Base-by-base conservation (phyloP, 2,329 filamentous ascomycete species). In the Sclerotinia nivalis region DNA sequence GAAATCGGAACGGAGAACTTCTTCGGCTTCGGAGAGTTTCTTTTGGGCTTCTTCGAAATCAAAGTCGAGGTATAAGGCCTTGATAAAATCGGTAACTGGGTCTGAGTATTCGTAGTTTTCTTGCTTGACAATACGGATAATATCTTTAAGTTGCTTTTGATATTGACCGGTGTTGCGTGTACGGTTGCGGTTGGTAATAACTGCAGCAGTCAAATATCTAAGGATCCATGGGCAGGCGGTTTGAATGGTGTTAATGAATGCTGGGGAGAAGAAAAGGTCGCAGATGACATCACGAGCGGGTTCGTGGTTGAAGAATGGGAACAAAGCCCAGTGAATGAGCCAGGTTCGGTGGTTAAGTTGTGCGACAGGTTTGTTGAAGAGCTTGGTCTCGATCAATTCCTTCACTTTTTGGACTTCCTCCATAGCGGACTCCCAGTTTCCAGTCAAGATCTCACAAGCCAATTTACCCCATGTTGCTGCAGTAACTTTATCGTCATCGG, bases 201-300 rank as follows among this genome's bases (percentile, higher is more conserved):
- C 95, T 75, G 95, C 92, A 64, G 93, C 94, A 71, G 93, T 90
- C 71, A 99, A 87, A 83, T 99, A 99, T 76, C 96, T 91, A 77
- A 99, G 87, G 74, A 97, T 89, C 96, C 96, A 99, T 9, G 96
- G 95, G 86, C 93, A 97, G 77, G 90, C 91, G 71, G 96, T 97
- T 87, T 99, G 96, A 81, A 99, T 97, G 77, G 95, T 98, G 88
- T 98, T 99, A 89, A 99, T 99, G 87, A 93, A 99, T 77, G 93
- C 88, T 74, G 94, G 92, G 74, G 92, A 96, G 88, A 99, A 98
- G 87, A 97, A 96, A 80, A 98, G 89, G 77, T 99, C 96, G 79
- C 96, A 93, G 77, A 99, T 88, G 76, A 89, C 88, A 80, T 99
- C 96, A 78, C 95, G 93, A 71, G 93, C 93, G 74, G 89, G 87